Evolutionary conservation across 2,329 filamentous ascomycete genomes (phyloP).

Genomic region (Byssoonygena ceratinophila): DNA sequence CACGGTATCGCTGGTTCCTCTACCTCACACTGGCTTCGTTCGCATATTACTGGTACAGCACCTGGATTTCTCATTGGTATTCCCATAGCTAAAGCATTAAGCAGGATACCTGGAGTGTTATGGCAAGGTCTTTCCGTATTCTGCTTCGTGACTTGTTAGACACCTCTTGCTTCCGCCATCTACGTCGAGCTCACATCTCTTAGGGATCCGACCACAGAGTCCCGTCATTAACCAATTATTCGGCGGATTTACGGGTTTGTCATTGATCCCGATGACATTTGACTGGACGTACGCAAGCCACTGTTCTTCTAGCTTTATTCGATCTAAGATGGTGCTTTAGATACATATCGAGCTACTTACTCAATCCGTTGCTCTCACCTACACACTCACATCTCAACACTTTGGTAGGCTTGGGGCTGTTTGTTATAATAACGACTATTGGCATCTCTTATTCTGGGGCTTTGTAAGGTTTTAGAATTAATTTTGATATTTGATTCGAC

Average conservation of each 20-base stretch:
- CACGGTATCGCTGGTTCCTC: constrained; percentile 55
- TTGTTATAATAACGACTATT: constrained; percentile 52
- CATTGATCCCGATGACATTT: constrained; percentile 60
- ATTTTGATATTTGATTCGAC: no score
- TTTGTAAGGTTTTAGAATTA: no score
- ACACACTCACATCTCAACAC: constrained; percentile 68
- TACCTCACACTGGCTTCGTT: constrained; percentile 49
- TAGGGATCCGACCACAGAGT: constrained; percentile 61
- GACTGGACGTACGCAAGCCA: constrained; percentile 54
- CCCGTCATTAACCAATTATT: constrained; percentile 62
- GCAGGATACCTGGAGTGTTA: constrained; percentile 49
- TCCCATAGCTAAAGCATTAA: neutral
- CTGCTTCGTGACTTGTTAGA: constrained; percentile 49
- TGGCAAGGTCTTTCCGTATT: constrained; percentile 57
- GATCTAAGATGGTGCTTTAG: neutral
- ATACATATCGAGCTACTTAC: constrained; percentile 49
- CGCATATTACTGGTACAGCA: constrained; percentile 56
- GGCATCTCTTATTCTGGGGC: constrained; percentile 55
- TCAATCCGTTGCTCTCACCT: constrained; percentile 58
- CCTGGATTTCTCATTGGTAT: constrained; percentile 55
- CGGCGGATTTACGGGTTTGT: constrained; percentile 57
- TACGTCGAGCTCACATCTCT: constrained; percentile 44
- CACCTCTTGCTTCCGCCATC: neutral
- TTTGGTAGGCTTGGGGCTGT: constrained; percentile 54
- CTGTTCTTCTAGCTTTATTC: neutral